phyloP scores from a whole-genome alignment of 108 stramenopile genomes.

The Fistulifera solaris region DNA sequence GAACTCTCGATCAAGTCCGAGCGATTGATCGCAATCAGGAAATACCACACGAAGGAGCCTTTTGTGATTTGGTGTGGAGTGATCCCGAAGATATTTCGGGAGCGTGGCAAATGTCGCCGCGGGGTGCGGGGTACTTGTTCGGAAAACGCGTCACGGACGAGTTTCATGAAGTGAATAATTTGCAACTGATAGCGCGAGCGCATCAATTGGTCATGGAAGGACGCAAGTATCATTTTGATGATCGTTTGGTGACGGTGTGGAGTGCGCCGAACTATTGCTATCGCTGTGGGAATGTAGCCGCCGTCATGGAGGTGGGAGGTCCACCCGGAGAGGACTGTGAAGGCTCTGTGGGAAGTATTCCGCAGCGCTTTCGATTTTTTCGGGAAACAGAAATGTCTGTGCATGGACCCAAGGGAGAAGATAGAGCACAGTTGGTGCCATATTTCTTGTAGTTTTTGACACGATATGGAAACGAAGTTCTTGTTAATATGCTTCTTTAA shows the following conservation, averaged over 20 bases:
- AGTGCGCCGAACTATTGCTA: conserved; percentile 97
- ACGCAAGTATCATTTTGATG: conserved; percentile 78
- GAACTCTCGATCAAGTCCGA: conserved; percentile 90
- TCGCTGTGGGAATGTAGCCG: conserved; percentile 96
- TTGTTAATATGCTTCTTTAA: no score
- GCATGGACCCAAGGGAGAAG: conserved; percentile 84
- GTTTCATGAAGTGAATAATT: conserved; percentile 85
- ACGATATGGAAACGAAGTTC: no score
- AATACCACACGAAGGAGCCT: conserved; percentile 98
- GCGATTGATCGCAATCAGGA: conserved; percentile 94
- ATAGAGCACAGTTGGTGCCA: conserved; percentile 73
- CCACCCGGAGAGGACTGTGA: conserved; percentile 13
- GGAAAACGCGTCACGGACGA: conserved; percentile 86
- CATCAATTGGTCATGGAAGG: conserved; percentile 98
- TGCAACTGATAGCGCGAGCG: conserved; percentile 88
- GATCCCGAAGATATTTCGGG: conserved; percentile 94
- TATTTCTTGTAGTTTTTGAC: conserved; percentile 64
- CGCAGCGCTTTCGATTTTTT: conserved; percentile 78
- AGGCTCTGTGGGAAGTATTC: conserved; percentile 38
- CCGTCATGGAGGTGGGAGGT: conserved; percentile 73
- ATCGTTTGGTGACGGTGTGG: conserved; percentile 87
- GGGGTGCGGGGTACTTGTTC: conserved; percentile 92
- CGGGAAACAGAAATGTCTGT: conserved; percentile 67
- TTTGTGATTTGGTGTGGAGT: conserved; percentile 98
- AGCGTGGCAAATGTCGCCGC: conserved; percentile 53